phyloP scores from a whole-genome alignment of 768 basidiomycete species.

The Heimioporus sp. region DNA sequence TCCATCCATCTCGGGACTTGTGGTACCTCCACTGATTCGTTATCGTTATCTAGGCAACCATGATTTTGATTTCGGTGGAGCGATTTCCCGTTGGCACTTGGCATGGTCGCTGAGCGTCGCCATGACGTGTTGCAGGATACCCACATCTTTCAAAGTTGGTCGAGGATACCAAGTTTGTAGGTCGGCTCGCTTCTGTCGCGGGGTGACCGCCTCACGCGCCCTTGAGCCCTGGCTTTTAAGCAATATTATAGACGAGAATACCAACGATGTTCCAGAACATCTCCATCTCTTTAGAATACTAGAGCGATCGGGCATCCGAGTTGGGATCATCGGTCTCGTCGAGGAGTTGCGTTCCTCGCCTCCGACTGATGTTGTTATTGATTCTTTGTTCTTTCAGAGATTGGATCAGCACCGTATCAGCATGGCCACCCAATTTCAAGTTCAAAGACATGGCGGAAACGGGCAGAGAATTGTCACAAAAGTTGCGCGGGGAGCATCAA shows the following conservation, averaged over 20 bases:
- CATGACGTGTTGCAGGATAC: slow-evolving; percentile 43
- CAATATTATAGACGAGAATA: slow-evolving; percentile 75
- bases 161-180: slow-evolving; percentile 69
- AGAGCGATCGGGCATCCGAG: slow-evolving; percentile 64
- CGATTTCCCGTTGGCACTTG: not conserved
- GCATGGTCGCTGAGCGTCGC: not conserved
- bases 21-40: slow-evolving; percentile 5
- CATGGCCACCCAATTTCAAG: slow-evolving; percentile 81
- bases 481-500: slow-evolving; percentile 64
- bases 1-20: not conserved
- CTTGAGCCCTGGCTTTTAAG: slow-evolving; percentile 84
- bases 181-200: slow-evolving; percentile 20
- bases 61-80: slow-evolving; percentile 80
- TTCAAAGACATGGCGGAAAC: slow-evolving; percentile 75
- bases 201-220: not conserved
- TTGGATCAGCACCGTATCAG: slow-evolving; percentile 85
- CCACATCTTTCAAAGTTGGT: slow-evolving; percentile 67
- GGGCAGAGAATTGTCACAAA: slow-evolving; percentile 67
- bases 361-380: not conserved
- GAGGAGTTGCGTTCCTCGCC: slow-evolving; percentile 56
- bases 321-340: slow-evolving; percentile 85
- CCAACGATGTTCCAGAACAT: slow-evolving; percentile 57
- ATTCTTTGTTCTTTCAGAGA: slow-evolving; percentile 46
- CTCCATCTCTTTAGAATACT: slow-evolving; percentile 63
- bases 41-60: slow-evolving; percentile 65